phyloP scores from a whole-genome alignment of 2,329 filamentous ascomycete species.

The Ambrosiella cleistominuta region DNA sequence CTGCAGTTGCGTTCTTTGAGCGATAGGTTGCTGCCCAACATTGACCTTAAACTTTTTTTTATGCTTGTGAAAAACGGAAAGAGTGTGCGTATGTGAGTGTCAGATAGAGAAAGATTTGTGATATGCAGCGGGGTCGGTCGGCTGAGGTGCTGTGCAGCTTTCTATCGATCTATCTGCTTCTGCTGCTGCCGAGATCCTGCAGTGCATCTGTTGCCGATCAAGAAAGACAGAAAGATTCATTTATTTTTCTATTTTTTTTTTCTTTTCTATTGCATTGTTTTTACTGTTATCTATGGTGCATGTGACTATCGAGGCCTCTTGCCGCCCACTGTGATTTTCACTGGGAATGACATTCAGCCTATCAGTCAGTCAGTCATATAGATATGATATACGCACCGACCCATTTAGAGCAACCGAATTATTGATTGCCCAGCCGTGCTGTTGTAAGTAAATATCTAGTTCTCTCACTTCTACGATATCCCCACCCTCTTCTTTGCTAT shows the following conservation, averaged over 20 bases:
- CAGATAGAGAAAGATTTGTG: too few species aligned
- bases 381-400: background rate
- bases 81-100: too few species aligned
- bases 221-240: background rate
- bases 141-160: too few species aligned
- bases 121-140: too few species aligned
- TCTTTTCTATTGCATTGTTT: background rate
- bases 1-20: constrained; percentile 8
- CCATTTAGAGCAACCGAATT: background rate
- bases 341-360: too few species aligned
- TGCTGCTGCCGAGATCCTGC: too few species aligned
- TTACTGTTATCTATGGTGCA: too few species aligned
- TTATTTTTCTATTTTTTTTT: background rate
- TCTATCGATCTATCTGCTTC: too few species aligned
- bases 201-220: too few species aligned
- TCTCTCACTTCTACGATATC: background rate
- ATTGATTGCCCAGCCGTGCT: background rate
- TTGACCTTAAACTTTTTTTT: background rate
- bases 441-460: background rate
- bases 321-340: too few species aligned
- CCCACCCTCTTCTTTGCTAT: background rate
- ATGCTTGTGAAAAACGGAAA: background rate
- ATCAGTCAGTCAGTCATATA: too few species aligned
- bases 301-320: too few species aligned
- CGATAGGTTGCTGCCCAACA: constrained; percentile 12